Evolutionary conservation across 257 asterid genomes (phyloP).

Genomic region (Leptodermis oblonga): DNA sequence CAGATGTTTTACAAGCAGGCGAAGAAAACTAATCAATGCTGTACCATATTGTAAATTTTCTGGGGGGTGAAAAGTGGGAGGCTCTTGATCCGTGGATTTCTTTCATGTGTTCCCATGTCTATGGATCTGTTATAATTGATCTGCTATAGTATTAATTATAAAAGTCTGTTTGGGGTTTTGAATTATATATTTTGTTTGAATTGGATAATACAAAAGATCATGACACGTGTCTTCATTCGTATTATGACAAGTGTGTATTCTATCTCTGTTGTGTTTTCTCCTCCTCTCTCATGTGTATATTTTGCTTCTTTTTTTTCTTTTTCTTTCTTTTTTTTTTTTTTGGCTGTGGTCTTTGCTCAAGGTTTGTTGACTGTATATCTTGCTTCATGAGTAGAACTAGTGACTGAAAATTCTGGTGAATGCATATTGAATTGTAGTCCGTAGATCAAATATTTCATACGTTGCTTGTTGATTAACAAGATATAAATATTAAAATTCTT

Average conservation of each 20-base stretch:
- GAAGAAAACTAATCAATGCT: conserved; percentile 82
- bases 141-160: neutral
- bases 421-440: too few species aligned
- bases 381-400: too few species aligned
- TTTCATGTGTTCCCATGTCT: conserved; percentile 11
- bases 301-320: neutral
- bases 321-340: neutral
- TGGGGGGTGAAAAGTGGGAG: neutral
- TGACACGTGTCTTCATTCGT: neutral
- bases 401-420: too few species aligned
- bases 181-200: neutral
- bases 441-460: too few species aligned
- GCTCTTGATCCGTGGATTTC: conserved; percentile 3
- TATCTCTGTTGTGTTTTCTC: neutral
- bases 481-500: too few species aligned
- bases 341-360: too few species aligned
- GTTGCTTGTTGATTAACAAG: too few species aligned
- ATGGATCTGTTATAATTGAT: neutral
- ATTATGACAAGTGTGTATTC: conserved; percentile 4
- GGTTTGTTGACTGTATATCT: too few species aligned
- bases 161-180: neutral
- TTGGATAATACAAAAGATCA: neutral
- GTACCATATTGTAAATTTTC: conserved; percentile 58
- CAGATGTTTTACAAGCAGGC: conserved; percentile 94
- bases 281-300: neutral